phyloP scores from a whole-genome alignment of 371 early-diverging fungal species.

The Fennellomyces sp. region DNA sequence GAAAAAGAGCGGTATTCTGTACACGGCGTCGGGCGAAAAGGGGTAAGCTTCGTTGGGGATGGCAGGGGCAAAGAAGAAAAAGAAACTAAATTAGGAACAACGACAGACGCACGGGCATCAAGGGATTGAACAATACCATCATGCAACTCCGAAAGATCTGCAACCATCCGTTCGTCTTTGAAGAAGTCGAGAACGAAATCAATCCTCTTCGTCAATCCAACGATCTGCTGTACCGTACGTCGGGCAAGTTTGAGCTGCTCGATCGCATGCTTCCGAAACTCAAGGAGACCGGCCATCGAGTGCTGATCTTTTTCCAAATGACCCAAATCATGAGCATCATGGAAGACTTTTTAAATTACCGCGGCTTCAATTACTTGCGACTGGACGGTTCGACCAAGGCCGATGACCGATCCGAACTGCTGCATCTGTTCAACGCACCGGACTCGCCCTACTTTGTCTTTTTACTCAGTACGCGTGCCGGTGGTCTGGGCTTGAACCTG shows the following conservation, averaged over 20 bases:
- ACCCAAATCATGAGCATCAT: constrained; percentile 97
- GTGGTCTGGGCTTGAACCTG: constrained; percentile 99
- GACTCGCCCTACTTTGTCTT: constrained; percentile 92
- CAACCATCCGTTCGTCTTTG: constrained; percentile 99
- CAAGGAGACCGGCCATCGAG: constrained; percentile 84
- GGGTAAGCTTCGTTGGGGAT: too few relatives aligned
- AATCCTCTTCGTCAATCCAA: constrained; percentile 66
- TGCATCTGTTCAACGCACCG: constrained; percentile 85
- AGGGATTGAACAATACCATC: constrained; percentile 95
- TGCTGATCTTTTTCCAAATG: constrained; percentile 99
- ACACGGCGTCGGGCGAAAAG: constrained; percentile 26
- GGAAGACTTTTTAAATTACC: constrained; percentile 90
- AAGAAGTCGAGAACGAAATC: constrained; percentile 88
- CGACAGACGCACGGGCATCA: constrained; percentile 63
- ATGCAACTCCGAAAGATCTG: constrained; percentile 99
- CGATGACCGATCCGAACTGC: constrained; percentile 85
- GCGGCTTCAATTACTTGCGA: constrained; percentile 83
- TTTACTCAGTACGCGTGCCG: constrained; percentile 98
- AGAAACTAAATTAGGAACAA: too few relatives aligned
- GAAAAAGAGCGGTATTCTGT: constrained; percentile 73
- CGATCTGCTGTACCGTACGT: constrained; percentile 71
- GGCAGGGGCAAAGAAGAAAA: too few relatives aligned
- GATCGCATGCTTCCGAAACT: constrained; percentile 96
- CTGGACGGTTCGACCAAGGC: constrained; percentile 96
- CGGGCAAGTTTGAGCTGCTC: constrained; percentile 98